These are phyloP conservation scores for Microbotryum silenes-acaulis DNA, from an alignment of 1,284 basidiomycete species.

Conservation along the genomic window DNA sequence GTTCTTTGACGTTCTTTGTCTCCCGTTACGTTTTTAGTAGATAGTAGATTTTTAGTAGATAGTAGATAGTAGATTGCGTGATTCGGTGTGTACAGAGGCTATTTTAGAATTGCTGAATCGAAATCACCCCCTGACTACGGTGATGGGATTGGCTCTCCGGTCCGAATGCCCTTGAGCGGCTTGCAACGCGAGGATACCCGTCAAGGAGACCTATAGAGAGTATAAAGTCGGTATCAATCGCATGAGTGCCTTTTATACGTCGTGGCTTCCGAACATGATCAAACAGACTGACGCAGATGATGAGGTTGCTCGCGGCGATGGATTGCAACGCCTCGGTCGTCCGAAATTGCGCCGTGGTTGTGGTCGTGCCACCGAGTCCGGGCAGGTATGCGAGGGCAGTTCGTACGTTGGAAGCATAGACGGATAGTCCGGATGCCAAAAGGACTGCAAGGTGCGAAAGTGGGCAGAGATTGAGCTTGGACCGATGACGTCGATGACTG, in stretches of 20 bases:
- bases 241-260: too few relatives aligned
- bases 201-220: conserved; percentile 21
- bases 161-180: conserved; percentile 26
- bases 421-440: conserved; percentile 15
- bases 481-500: neutral
- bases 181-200: conserved; percentile 26
- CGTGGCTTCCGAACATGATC: neutral
- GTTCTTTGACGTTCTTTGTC: too few relatives aligned
- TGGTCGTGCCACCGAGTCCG: neutral
- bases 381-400: conserved; percentile 30
- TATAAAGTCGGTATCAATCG: too few relatives aligned
- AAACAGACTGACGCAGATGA: conserved; percentile 20
- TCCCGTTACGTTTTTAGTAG: too few relatives aligned
- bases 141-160: neutral
- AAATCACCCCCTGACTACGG: too few relatives aligned
- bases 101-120: too few relatives aligned
- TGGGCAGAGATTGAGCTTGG: too few relatives aligned
- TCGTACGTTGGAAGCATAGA: conserved; percentile 25
- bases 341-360: neutral
- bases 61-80: too few relatives aligned
- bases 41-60: too few relatives aligned
- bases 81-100: too few relatives aligned
- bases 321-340: conserved; percentile 22
- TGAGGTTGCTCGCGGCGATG: conserved; percentile 23
- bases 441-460: conserved; percentile 9